A percentile compares a stretch with the other conserved stretches of the same genome.
Evolutionary conservation across 345 rosid genomes (phyloP).

Genomic region (Gynandropsis gynandra): DNA sequence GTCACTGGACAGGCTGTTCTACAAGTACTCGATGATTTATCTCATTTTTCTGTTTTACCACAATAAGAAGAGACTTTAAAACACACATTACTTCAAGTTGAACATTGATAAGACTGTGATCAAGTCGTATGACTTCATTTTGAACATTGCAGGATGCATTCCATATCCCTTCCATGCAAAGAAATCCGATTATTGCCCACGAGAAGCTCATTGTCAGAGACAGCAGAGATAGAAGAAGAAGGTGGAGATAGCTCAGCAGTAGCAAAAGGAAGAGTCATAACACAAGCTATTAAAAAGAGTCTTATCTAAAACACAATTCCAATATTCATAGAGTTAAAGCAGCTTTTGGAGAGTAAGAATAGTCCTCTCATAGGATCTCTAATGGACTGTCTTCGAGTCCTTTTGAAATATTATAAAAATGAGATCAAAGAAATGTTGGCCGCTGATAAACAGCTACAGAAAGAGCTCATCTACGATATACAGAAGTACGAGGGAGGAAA

Average conservation of each 20-base stretch:
- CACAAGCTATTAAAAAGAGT: constrained; percentile 81
- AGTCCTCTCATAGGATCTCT: constrained; percentile 86
- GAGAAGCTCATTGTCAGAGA: constrained; percentile 49
- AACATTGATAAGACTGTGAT: no score
- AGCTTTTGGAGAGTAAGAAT: constrained; percentile 81
- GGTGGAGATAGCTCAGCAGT: constrained; percentile 39
- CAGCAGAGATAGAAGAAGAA: constrained; percentile 47
- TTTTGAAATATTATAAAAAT: constrained; percentile 86
- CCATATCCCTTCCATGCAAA: constrained; percentile 75
- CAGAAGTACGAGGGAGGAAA: constrained; percentile 69
- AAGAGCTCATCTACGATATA: constrained; percentile 89
- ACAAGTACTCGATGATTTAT: constrained; percentile 46
- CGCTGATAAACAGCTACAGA: constrained; percentile 92
- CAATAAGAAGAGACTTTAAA: background rate
- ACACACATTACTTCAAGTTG: no score
- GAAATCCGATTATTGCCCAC: constrained; percentile 58
- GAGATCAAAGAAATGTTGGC: constrained; percentile 87
- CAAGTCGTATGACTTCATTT: no score
- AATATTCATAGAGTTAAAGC: constrained; percentile 86
- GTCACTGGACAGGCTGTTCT: constrained; percentile 72
- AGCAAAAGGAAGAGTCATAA: constrained; percentile 77
- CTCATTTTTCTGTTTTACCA: background rate
- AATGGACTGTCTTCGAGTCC: constrained; percentile 81
- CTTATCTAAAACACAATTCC: constrained; percentile 92
- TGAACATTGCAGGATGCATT: constrained; percentile 61